Percentiles rank a stretch among this genome's conserved stretches.
phyloP scores from a whole-genome alignment of 163 green algal species.

The Chloromonas sp. region DNA sequence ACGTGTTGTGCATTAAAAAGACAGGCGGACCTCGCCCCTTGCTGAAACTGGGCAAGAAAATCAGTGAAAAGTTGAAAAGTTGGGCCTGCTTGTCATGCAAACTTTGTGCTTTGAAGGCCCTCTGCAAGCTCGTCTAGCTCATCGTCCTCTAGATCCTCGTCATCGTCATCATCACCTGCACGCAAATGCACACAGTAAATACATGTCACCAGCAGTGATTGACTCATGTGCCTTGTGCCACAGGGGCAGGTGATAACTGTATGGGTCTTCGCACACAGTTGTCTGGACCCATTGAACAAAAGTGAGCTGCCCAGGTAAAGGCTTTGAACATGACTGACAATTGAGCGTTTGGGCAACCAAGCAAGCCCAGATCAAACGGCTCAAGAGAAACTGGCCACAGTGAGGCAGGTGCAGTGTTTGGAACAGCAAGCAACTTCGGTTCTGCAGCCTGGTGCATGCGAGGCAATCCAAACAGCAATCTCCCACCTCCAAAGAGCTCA shows the following conservation, averaged over 20 bases:
- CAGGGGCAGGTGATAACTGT: neutral
- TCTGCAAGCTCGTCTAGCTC: slow-evolving; percentile 34
- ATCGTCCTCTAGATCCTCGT: slow-evolving; percentile 26
- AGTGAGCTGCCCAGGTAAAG: neutral
- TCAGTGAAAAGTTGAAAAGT: neutral
- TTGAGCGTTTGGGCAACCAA: neutral
- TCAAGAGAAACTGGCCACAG: neutral
- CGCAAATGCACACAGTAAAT: neutral
- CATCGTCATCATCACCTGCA: slow-evolving; percentile 14
- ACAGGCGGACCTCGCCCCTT: too few relatives aligned
- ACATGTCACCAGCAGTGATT: neutral
- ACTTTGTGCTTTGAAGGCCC: slow-evolving; percentile 6
- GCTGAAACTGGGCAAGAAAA: too few relatives aligned
- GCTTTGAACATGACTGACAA: too few relatives aligned
- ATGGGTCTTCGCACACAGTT: neutral
- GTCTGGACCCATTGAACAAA: neutral
- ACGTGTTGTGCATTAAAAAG: too few relatives aligned
- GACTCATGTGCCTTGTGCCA: neutral
- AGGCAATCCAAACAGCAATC: neutral
- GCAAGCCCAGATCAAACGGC: neutral
- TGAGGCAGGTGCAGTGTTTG: neutral
- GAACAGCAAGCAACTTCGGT: neutral
- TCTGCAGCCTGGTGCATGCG: neutral
- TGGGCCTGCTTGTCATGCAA: neutral
- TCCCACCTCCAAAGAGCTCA: slow-evolving; percentile 16